Evolutionary conservation across 1,284 basidiomycete species (phyloP), one percentile per base, ranked within the genome.

Genomic region (Cryptococcus hybrid): DNA sequence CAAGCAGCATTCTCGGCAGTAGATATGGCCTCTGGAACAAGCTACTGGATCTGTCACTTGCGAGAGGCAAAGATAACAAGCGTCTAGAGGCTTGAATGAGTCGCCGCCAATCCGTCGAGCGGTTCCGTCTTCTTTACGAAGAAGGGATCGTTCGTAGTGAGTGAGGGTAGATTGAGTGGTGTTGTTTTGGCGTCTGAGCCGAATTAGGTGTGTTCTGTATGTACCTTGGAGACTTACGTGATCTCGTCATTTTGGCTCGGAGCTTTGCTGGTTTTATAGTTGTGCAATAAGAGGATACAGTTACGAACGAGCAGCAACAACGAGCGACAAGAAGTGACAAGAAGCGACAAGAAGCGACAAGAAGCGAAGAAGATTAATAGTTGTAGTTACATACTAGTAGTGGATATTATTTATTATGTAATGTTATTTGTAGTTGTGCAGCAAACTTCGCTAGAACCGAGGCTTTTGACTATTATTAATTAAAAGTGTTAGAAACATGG

Each of bases 11-110:
- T 94, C 91, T 68, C 88, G 90, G 82, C 93, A 97, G 77, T 79
- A 82, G 51, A 96, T 69, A 75, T 97, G 93, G 0, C 94, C 93
- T 56, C 88, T 83, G 34, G 84, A 78, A 70, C 93, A 97, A 8
- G 87, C 84, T 36, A 92, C 81, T 0, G 92, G 90, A 53, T 90
- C 87, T 48, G 87, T 78, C 3, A 89, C 90, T 51, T 83, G 82
- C 57, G 89, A 86, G 36, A 95, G 79, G 71, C 92, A 95, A 13
- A 94, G 83, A 39, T 88, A 83, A 71, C 92, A 96, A 7, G 88
- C 85, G 74, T 94, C 90, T 72, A 92, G 90, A 38, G 83, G 84
- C 45, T 90, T 85, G 88, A 95, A 91, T 4, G 88, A 90, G 75
- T 95, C 92, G 71, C 88, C 86, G 44, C 91, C 91, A 72, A 95